These are phyloP conservation scores for Mycena pura DNA, from an alignment of 768 basidiomycete species.

Conservation along the genomic window DNA sequence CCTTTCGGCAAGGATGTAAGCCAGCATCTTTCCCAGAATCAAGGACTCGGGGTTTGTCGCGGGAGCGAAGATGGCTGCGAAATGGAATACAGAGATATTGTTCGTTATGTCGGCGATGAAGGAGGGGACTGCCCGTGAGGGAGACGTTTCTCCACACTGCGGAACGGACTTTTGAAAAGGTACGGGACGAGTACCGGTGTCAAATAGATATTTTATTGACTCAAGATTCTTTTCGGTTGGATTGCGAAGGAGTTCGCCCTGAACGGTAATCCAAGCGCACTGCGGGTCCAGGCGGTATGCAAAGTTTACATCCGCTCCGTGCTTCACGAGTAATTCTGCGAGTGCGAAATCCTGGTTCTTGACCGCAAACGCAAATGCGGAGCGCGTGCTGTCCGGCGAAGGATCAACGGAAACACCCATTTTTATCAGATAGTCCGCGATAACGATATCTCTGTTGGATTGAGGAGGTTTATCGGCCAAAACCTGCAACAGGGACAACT, in stretches of 20 bases:
- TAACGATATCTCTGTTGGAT: neutral
- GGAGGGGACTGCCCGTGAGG: neutral
- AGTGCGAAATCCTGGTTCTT: conserved; percentile 16
- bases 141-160: neutral
- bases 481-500: neutral
- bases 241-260: conserved; percentile 5
- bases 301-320: conserved; percentile 14
- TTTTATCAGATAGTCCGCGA: neutral
- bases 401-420: conserved; percentile 15
- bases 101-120: neutral
- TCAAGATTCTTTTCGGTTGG: conserved; percentile 11
- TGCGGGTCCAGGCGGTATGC: neutral
- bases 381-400: neutral
- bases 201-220: conserved; percentile 1
- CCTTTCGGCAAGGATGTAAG: neutral
- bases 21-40: neutral
- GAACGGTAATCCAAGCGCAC: neutral
- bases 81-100: conserved; percentile 1
- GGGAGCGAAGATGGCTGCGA: neutral
- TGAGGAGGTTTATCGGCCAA: neutral
- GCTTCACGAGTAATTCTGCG: neutral
- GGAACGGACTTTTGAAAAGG: neutral
- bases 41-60: neutral
- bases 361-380: conserved; percentile 15
- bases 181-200: neutral